Percentiles rank a stretch among this genome's conserved stretches.
Evolutionary conservation across 768 basidiomycete genomes (phyloP).

Genomic region (Suillus plorans): DNA sequence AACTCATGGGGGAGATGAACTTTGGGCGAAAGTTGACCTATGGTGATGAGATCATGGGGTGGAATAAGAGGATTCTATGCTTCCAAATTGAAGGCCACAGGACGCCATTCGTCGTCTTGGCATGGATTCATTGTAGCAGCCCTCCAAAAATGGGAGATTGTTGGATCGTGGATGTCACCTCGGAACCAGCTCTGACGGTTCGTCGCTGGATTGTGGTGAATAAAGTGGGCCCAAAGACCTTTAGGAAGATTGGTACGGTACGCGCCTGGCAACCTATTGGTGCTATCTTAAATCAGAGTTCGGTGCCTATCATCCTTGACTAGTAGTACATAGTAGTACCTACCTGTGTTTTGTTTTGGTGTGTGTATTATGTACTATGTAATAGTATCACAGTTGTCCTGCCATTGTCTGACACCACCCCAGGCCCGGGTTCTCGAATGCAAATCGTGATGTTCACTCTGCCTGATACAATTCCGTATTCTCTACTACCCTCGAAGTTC

Average conservation of each 20-base stretch:
- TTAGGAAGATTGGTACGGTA: not conserved
- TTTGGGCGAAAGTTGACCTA: not conserved
- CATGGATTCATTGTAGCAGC: not conserved
- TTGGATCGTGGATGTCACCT: not conserved
- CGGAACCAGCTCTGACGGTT: not conserved
- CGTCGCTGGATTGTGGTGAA: not conserved
- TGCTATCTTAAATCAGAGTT: not conserved
- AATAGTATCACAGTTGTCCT: not conserved
- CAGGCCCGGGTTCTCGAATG: too few relatives aligned
- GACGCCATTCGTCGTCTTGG: not conserved
- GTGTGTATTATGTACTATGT: not conserved
- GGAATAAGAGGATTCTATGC: not conserved
- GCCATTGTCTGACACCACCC: too few relatives aligned
- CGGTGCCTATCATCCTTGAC: not conserved
- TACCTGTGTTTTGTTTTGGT: not conserved
- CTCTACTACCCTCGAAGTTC: too few relatives aligned
- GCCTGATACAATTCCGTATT: too few relatives aligned
- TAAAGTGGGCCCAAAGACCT: not conserved
- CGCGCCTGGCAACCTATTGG: not conserved
- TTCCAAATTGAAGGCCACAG: not conserved
- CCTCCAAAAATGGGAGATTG: not conserved
- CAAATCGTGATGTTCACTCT: too few relatives aligned
- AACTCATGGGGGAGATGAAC: not conserved
- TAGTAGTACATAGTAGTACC: not conserved
- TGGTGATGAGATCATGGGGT: not conserved